Conservation (phyloP, 2,329 filamentous ascomycete species). For the Trichophyton equinum region DNA sequence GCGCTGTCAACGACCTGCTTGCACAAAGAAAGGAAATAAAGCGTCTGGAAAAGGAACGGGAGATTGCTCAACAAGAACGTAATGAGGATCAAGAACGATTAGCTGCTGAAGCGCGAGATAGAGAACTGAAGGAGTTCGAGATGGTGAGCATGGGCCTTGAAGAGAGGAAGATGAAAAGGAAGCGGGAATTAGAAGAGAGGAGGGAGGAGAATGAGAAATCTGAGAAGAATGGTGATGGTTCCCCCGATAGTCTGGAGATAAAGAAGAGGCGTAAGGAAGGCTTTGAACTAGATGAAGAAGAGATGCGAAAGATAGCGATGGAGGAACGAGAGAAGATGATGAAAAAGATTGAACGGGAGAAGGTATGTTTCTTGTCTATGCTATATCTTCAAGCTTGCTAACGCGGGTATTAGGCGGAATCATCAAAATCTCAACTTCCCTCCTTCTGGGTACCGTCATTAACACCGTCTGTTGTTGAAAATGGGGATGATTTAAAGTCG, state of each 20-base stretch:
- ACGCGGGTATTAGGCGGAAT: constrained; percentile 29
- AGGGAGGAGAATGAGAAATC: constrained; percentile 10
- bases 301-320: constrained; percentile 55
- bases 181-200: constrained; percentile 16
- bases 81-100: constrained; percentile 47
- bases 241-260: constrained; percentile 27
- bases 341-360: constrained; percentile 59
- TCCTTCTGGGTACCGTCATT: constrained; percentile 90
- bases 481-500: constrained; percentile 46
- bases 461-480: constrained; percentile 50
- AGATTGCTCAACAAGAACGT: constrained; percentile 49
- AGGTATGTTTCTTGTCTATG: constrained; percentile 33
- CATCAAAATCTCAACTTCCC: constrained; percentile 55
- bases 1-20: constrained; percentile 79
- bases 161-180: constrained; percentile 21
- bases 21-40: constrained; percentile 87
- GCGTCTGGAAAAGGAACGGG: constrained; percentile 55
- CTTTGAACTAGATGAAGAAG: constrained; percentile 65
- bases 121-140: constrained; percentile 73
- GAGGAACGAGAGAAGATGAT: constrained; percentile 60
- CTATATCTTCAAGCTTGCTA: background rate
- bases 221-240: constrained; percentile 24
- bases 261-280: constrained; percentile 55
- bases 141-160: constrained; percentile 59
- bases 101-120: constrained; percentile 56